Evolutionary conservation across 495 filamentous ascomycete species (phyloP).

Genomic region (Trichoderma reesei): DNA sequence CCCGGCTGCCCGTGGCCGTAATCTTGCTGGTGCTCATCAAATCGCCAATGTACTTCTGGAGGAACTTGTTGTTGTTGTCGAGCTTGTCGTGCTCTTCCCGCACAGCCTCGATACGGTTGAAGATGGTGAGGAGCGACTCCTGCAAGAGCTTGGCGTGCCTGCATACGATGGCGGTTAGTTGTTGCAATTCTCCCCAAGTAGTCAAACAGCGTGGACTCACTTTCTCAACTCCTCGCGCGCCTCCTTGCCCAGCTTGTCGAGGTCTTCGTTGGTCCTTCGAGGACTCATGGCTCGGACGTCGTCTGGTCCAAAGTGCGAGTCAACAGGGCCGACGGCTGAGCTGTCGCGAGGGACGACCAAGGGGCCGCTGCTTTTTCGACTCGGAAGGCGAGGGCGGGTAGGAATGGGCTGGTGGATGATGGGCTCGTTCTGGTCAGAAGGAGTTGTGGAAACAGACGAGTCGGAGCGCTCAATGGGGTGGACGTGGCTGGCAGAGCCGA

Average conservation of each 20-base stretch:
- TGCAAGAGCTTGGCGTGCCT: slow-evolving; percentile 86
- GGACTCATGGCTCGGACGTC: slow-evolving; percentile 95
- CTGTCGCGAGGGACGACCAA: slow-evolving; percentile 72
- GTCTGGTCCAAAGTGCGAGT: slow-evolving; percentile 59
- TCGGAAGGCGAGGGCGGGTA: slow-evolving; percentile 42
- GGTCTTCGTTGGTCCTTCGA: slow-evolving; percentile 75
- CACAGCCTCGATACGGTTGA: slow-evolving; percentile 89
- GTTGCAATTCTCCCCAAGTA: slow-evolving; percentile 34
- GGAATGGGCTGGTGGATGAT: slow-evolving; percentile 34
- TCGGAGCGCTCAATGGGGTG: slow-evolving; percentile 22
- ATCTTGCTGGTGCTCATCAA: slow-evolving; percentile 76
- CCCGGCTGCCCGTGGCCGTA: slow-evolving; percentile 45
- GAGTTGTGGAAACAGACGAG: slow-evolving; percentile 27
- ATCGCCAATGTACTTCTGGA: slow-evolving; percentile 84
- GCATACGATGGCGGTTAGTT: slow-evolving; percentile 13
- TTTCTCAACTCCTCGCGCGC: slow-evolving; percentile 49
- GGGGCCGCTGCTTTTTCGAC: slow-evolving; percentile 67
- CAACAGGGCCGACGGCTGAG: slow-evolving; percentile 53
- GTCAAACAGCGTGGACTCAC: slow-evolving; percentile 49
- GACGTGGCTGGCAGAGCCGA: not conserved
- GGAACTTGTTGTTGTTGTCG: slow-evolving; percentile 85
- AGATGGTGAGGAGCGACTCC: slow-evolving; percentile 73
- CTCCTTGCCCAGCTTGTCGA: slow-evolving; percentile 74
- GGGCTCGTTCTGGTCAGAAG: slow-evolving; percentile 23
- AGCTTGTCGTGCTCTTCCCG: slow-evolving; percentile 90